These are phyloP conservation scores for Monosporascus cannonballus DNA, from an alignment of 2,329 filamentous ascomycete genomes.

Conservation along the genomic window DNA sequence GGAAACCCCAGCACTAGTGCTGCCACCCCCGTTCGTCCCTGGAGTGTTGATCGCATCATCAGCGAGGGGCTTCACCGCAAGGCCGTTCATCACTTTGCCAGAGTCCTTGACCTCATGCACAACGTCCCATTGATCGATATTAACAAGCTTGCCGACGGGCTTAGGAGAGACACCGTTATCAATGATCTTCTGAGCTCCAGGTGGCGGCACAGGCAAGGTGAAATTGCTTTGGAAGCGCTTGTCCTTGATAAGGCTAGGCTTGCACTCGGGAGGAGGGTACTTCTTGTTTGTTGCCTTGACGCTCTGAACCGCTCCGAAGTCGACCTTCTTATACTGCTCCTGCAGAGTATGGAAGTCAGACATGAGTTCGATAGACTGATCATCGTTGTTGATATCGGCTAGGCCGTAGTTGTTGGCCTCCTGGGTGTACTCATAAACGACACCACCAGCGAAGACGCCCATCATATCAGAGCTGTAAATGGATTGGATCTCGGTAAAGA, in stretches of 20 bases:
- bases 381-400: slow-evolving; percentile 53
- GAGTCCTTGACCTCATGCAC: slow-evolving; percentile 34
- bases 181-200: slow-evolving; percentile 66
- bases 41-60: slow-evolving; percentile 16
- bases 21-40: slow-evolving; percentile 8
- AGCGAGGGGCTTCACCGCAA: slow-evolving; percentile 35
- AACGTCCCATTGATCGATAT: slow-evolving; percentile 59
- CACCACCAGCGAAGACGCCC: slow-evolving; percentile 62
- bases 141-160: slow-evolving; percentile 61
- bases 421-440: slow-evolving; percentile 77
- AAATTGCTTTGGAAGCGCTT: slow-evolving; percentile 73
- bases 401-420: slow-evolving; percentile 63
- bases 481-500: slow-evolving; percentile 68
- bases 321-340: slow-evolving; percentile 66
- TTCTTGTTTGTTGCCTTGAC: slow-evolving; percentile 51
- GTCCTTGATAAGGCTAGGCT: slow-evolving; percentile 57
- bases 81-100: slow-evolving; percentile 35
- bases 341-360: slow-evolving; percentile 69
- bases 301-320: slow-evolving; percentile 62
- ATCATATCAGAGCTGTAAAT: slow-evolving; percentile 70
- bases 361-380: slow-evolving; percentile 47
- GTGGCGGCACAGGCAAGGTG: slow-evolving; percentile 63
- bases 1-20: neutral
- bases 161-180: slow-evolving; percentile 64
- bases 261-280: slow-evolving; percentile 56